Base-by-base conservation (phyloP, 768 basidiomycete genomes). In the Zangia roseola region DNA sequence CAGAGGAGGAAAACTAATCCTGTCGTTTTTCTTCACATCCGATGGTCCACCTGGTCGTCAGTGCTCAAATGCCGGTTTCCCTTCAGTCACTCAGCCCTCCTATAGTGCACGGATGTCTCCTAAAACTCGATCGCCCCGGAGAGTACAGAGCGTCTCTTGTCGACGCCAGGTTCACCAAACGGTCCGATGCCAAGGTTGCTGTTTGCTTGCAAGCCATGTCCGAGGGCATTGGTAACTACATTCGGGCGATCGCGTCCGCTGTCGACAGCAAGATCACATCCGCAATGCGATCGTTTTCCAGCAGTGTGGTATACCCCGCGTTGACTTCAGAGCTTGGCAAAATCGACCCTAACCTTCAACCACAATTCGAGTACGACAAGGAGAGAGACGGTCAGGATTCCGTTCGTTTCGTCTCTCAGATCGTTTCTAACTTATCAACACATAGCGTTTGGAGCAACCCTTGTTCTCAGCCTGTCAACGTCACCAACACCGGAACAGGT, bases 151-250 rank as follows among this genome's bases (percentile, higher is more conserved):
- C 83, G 0, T 89, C 74, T 54, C 62, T 89, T 6, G 82, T 84
- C 24, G 85, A 87, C n/a, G 70, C 81, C 0, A 70, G 72, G 14
- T 88, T 88, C 54, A 55, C 71, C 2, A 84, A 79, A 56, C 80
- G 80, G 4, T 65, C 69, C 0, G 86, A 88, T 44, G 86, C 86
- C n/a, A 86, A 84, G 62, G 73, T 76, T 0, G 88, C 86, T 0
- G 87, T 80, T 3, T 81, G 78, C 50, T 64, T 89, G 20, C 69
- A 80, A 14, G 87, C 85, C 0, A 78, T 88, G 62, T 80, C 83
- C 3, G 75, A 81, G 52, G 82, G 82, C 9, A 69, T 83, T 10
- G 82, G 81, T 6, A 65, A 72, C 19, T 82, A 82, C 54, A 76
- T 85, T 37, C 80, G 78, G 16, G 61, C 65, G 5, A 61, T 82